Percentiles rank a stretch among this genome's conserved stretches.
Conservation (phyloP, 1,139 yeast genomes). For the Pichia sp. region DNA sequence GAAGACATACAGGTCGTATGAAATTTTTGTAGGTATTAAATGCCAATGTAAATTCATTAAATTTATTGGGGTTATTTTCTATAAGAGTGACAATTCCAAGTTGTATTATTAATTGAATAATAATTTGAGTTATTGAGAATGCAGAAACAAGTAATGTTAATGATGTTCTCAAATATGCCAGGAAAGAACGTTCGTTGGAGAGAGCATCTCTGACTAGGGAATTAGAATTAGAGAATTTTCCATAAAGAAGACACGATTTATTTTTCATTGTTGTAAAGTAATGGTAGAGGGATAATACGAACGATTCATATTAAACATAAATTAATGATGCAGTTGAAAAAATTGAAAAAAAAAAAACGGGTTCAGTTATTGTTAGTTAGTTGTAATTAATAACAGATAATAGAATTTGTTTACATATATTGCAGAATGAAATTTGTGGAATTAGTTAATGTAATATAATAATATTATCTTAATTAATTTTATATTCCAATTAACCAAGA, state of each 20-base stretch:
- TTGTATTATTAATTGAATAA: neutral
- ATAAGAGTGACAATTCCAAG: neutral
- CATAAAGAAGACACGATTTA: neutral
- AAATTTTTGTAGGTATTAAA: neutral
- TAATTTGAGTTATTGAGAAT: conserved; percentile 4
- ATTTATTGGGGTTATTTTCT: neutral
- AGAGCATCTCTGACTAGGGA: conserved; percentile 9
- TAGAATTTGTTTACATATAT: no score
- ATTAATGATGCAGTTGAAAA: neutral
- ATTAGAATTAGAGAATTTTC: conserved; percentile 1
- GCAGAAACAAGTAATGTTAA: conserved; percentile 5
- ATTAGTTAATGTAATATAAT: no score
- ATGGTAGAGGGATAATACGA: no score
- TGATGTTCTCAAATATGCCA: conserved; percentile 5
- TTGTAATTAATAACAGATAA: no score
- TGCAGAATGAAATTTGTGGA: no score
- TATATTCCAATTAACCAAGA: no score
- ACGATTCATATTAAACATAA: no score
- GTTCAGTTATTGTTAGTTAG: neutral
- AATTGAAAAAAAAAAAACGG: neutral
- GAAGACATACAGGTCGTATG: conserved; percentile 2
- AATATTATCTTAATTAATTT: no score
- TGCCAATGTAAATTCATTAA: no score
- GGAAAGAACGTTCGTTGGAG: conserved; percentile 9
- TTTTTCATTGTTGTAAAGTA: no score